A percentile compares a stretch with the other conserved stretches of the same genome.
Conservation (phyloP, 1,139 yeast species). For the Hyphopichia burtonii region DNA sequence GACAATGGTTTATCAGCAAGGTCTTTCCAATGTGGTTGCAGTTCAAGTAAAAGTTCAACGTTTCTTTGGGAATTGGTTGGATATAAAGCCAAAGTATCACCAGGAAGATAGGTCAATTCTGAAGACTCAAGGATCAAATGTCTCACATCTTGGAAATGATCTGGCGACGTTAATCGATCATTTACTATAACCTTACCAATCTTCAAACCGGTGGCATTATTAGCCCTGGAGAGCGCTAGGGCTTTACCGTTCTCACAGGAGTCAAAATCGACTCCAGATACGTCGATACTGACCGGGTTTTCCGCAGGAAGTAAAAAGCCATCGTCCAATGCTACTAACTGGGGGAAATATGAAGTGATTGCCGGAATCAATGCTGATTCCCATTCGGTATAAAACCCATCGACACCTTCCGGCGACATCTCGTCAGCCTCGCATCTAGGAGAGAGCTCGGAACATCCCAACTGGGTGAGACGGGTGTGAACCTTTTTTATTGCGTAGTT, state of each 20-base stretch:
- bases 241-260: conserved; percentile 13
- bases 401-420: conserved; percentile 74
- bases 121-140: conserved; percentile 48
- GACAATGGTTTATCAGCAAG: conserved; percentile 58
- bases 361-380: conserved; percentile 50
- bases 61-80: conserved; percentile 67
- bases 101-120: conserved; percentile 54
- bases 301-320: conserved; percentile 45
- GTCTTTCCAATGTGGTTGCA: conserved; percentile 69
- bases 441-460: conserved; percentile 76
- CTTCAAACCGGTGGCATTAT: conserved; percentile 7
- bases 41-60: conserved; percentile 63
- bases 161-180: conserved; percentile 58
- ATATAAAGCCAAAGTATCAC: conserved; percentile 76
- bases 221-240: conserved; percentile 23
- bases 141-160: conserved; percentile 91
- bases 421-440: conserved; percentile 90
- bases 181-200: conserved; percentile 50
- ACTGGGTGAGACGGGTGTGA: conserved; percentile 71
- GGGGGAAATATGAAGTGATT: conserved; percentile 39
- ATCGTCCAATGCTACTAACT: conserved; percentile 33
- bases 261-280: conserved; percentile 7
- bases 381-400: conserved; percentile 77
- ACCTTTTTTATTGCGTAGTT: conserved; percentile 84
- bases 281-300: conserved; percentile 25